A percentile compares a stretch with the other conserved stretches of the same genome.
These are phyloP conservation scores for Exidia glandulosa DNA, from an alignment of 768 basidiomycete genomes.

Conservation along the genomic window DNA sequence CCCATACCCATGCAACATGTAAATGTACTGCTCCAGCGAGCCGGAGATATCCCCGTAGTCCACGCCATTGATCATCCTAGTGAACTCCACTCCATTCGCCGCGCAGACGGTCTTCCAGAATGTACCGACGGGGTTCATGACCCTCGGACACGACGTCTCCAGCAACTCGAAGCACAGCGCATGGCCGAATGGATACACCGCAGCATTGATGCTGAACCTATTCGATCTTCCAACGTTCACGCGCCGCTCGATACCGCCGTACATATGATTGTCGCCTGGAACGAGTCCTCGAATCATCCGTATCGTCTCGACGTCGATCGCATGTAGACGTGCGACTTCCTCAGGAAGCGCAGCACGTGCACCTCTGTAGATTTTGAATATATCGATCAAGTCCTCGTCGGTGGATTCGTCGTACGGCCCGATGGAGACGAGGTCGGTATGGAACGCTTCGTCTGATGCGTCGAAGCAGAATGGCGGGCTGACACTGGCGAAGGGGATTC, in stretches of 20 bases:
- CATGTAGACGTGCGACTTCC: not conserved
- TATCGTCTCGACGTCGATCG: not conserved
- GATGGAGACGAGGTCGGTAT: not conserved
- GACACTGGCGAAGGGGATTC: no score
- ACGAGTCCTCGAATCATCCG: not conserved
- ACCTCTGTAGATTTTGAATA: not conserved
- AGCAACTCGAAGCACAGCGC: not conserved
- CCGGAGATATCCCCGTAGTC: not conserved
- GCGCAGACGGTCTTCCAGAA: not conserved
- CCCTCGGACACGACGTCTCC: not conserved
- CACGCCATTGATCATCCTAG: not conserved
- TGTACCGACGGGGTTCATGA: not conserved
- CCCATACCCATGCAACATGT: not conserved
- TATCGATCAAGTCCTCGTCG: not conserved
- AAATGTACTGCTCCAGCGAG: not conserved
- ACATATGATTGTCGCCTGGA: not conserved
- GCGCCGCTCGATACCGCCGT: not conserved
- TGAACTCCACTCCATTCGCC: not conserved
- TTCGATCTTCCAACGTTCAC: not conserved
- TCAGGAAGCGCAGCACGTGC: not conserved
- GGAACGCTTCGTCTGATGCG: not conserved
- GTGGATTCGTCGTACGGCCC: not conserved
- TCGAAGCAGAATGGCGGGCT: not conserved
- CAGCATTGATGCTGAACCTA: not conserved
- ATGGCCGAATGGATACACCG: not conserved